Base-by-base conservation (phyloP, 768 basidiomycete genomes). In the Boletellus ananas region DNA sequence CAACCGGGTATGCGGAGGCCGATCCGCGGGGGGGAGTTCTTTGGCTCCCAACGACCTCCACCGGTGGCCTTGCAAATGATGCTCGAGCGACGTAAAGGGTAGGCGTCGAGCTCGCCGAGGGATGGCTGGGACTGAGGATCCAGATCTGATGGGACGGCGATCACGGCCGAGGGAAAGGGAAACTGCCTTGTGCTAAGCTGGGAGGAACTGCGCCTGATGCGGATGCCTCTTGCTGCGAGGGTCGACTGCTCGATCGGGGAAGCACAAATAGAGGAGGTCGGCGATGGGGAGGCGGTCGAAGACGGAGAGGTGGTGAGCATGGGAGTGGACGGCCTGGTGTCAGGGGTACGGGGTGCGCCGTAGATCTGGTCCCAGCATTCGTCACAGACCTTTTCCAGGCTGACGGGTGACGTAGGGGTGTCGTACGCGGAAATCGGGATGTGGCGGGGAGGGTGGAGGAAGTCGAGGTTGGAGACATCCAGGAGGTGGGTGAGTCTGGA, bases 41-140 rank as follows among this genome's bases (percentile, higher is more conserved):
- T 84, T 31, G 89, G 88, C 56, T 80, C 79, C 88, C 88, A 90
- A 31, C 89, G 80, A 14, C 88, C 88, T 13, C 87, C 87, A 40
- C 89, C 88, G 17, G 80, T 79, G 1, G 83, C 84, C 58, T 90
- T 91, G 71, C 88, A 91, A 13, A 88, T 74, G 43, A 78, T 72
- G 58, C 78, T 80, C 3, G 82, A 79, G 48, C 81, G 79, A 37
- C 78, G 74, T 18, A 90, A 78, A 2, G 88, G 88, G 57, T 90
- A 90, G 1, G 84, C 77, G 44, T 83, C 82, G 25, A 90, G 75
- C 63, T 86, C 85, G 52, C 86, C 86, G 49, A 79, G 81, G 1
- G 80, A 80, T 47, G 73, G 76, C 50, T 76, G 74, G 2, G 29
- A 11, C 29, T 73, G 59, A 21, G 34, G 34, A 0, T 68, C 66